These are phyloP conservation scores for Saccharomyces hybrid DNA, from an alignment of 1,139 yeast genomes.

Conservation along the genomic window DNA sequence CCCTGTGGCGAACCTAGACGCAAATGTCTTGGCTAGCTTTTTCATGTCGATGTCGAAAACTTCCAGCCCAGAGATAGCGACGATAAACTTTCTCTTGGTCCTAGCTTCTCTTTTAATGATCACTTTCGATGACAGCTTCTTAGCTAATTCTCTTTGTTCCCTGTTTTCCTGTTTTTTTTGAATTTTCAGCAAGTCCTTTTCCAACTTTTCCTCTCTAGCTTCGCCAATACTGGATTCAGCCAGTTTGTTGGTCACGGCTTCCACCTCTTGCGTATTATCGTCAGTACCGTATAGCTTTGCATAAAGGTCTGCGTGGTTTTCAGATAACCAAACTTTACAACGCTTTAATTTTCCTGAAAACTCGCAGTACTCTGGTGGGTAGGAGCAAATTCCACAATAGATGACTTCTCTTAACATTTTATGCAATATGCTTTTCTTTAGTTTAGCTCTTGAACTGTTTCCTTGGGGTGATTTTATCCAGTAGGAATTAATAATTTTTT, in stretches of 20 bases:
- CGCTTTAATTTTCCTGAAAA: slow-evolving; percentile 76
- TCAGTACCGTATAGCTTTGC: slow-evolving; percentile 43
- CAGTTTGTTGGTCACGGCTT: slow-evolving; percentile 20
- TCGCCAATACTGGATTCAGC: slow-evolving; percentile 33
- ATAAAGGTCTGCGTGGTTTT: slow-evolving; percentile 49
- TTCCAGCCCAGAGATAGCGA: slow-evolving; percentile 82
- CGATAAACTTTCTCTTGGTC: slow-evolving; percentile 81
- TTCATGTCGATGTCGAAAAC: slow-evolving; percentile 85
- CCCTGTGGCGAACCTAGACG: slow-evolving; percentile 94
- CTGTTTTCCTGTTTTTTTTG: slow-evolving; percentile 87
- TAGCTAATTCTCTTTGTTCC: slow-evolving; percentile 76
- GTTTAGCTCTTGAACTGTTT: neutral
- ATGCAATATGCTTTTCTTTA: neutral
- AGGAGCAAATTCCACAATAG: slow-evolving; percentile 80
- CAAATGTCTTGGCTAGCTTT: slow-evolving; percentile 84
- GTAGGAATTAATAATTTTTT: neutral
- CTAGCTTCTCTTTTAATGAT: slow-evolving; percentile 82
- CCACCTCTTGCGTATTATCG: slow-evolving; percentile 15
- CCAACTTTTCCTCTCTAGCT: slow-evolving; percentile 77
- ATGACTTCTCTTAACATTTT: slow-evolving; percentile 40
- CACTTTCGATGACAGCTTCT: slow-evolving; percentile 72
- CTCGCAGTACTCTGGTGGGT: slow-evolving; percentile 92
- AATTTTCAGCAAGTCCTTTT: slow-evolving; percentile 73
- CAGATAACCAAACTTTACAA: slow-evolving; percentile 77
- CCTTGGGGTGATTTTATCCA: neutral